Evolutionary conservation across 257 asterid genomes (phyloP), one percentile per base, ranked within the genome.

Genomic region (Fraxinus quadrangulata): DNA sequence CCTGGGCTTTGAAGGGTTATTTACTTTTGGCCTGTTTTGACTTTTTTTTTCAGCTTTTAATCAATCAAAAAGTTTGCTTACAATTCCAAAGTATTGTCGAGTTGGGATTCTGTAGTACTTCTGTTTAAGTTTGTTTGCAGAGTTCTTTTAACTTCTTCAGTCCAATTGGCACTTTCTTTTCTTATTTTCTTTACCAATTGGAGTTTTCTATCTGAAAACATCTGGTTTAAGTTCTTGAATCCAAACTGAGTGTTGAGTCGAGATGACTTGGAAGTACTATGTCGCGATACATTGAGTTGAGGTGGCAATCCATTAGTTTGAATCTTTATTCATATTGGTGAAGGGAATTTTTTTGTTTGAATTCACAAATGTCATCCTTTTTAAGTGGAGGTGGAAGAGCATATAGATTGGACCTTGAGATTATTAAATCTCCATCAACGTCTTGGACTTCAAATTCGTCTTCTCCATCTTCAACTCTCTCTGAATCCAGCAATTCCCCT

Each of bases 381-480:
- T 74, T 94, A n/a, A 88, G 89, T 75, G 94, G 96, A 5, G 96
- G 94, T 36, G 92, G 98, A 1, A 82, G 93, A 71, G 93, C 97
- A 37, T 89, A 88, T 75, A 80, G 90, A 61, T 67, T 94, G 14
- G 88, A 92, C 77, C 73, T 94, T 0, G 97, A 92, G 8, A 76
- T 88, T 3, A 90, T 91, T 3, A 92, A 90, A 80, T 94, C 99
- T 39, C 94, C 97, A 14, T 81, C 93, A 7, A 80, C 89, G 5
- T 91, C 93, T 1, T 89, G 97, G 97, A 76, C 83, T 42, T 92
- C 97, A 6, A 85, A 86, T 36, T 92, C 97, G 12, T 84, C 97
- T 0, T 94, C 97, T 0, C 97, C 98, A 1, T 91, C 99, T 0
- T 94, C 98, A 6, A 91, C 97, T 3, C 87, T 94, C 69, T 90